Percentiles rank a stretch among this genome's conserved stretches.
These are phyloP conservation scores for Erythrobasidium yunnanense DNA, from an alignment of 768 basidiomycete genomes.

Conservation along the genomic window DNA sequence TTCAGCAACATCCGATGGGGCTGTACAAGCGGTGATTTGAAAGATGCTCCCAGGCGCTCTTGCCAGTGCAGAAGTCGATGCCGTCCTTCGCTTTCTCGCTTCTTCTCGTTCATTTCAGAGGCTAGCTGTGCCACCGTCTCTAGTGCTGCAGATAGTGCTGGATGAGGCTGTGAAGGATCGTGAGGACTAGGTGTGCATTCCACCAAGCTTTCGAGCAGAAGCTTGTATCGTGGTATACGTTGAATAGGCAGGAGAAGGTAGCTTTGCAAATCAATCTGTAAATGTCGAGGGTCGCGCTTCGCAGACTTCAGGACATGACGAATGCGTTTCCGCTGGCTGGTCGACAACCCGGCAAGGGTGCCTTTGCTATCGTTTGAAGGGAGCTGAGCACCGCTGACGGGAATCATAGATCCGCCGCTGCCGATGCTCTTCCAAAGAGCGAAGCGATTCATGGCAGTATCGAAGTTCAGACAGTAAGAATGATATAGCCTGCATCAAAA, in stretches of 20 bases:
- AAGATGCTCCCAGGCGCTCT: slow-evolving; percentile 71
- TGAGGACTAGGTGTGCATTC: slow-evolving; percentile 30
- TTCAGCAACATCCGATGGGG: slow-evolving; percentile 91
- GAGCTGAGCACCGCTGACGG: slow-evolving; percentile 14
- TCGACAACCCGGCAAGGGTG: slow-evolving; percentile 45
- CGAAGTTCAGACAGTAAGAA: slow-evolving; percentile 96
- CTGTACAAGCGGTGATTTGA: slow-evolving; percentile 94
- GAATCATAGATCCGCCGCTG: slow-evolving; percentile 28
- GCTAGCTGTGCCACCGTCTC: slow-evolving; percentile 78
- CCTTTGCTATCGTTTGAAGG: not conserved
- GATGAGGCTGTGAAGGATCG: slow-evolving; percentile 47
- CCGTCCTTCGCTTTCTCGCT: slow-evolving; percentile 85
- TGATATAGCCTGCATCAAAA: slow-evolving; percentile 64
- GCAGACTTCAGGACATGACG: slow-evolving; percentile 79
- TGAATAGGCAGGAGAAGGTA: slow-evolving; percentile 91
- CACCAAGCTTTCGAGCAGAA: slow-evolving; percentile 55
- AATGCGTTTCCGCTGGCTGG: slow-evolving; percentile 75
- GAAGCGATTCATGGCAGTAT: slow-evolving; percentile 77
- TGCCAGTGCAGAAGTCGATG: slow-evolving; percentile 55
- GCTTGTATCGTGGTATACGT: slow-evolving; percentile 88
- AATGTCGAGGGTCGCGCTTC: slow-evolving; percentile 74
- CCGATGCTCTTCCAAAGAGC: slow-evolving; percentile 56
- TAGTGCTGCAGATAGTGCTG: slow-evolving; percentile 67
- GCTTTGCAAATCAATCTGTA: slow-evolving; percentile 82
- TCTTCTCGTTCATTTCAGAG: slow-evolving; percentile 95